Evolutionary conservation across 2,329 filamentous ascomycete species (phyloP).

Genomic region (Pyrenophora graminea): DNA sequence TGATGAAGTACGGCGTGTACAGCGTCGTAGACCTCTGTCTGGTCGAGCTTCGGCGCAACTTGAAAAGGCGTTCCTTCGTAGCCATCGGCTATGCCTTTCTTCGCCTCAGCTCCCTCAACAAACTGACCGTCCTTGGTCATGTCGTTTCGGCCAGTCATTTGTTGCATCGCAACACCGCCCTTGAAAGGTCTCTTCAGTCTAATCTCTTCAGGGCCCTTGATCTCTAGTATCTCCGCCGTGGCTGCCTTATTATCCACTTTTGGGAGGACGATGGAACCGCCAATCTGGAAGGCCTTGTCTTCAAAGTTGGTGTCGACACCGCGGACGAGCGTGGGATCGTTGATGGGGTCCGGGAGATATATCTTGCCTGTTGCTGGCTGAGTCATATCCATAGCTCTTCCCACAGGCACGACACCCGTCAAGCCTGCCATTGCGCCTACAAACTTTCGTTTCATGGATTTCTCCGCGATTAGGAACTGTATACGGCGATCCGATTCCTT

Average conservation of each 20-base stretch:
- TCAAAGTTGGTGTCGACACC: slow-evolving; percentile 84
- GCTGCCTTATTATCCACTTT: slow-evolving; percentile 80
- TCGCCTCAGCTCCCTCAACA: slow-evolving; percentile 57
- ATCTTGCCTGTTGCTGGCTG: slow-evolving; percentile 78
- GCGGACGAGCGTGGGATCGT: slow-evolving; percentile 79
- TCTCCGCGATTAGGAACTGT: slow-evolving; percentile 90
- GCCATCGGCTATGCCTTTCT: slow-evolving; percentile 56
- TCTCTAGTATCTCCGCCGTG: slow-evolving; percentile 81
- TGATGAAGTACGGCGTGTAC: slow-evolving; percentile 82
- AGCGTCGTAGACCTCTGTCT: slow-evolving; percentile 89
- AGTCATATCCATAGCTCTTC: slow-evolving; percentile 85
- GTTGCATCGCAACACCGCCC: slow-evolving; percentile 71
- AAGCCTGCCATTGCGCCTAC: slow-evolving; percentile 85
- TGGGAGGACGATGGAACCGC: slow-evolving; percentile 85
- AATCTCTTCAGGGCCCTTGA: slow-evolving; percentile 78
- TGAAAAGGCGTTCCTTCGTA: slow-evolving; percentile 84
- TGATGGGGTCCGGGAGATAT: slow-evolving; percentile 85
- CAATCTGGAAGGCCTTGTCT: slow-evolving; percentile 53
- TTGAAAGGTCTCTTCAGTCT: slow-evolving; percentile 87
- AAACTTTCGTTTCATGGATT: slow-evolving; percentile 87
- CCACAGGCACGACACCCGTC: slow-evolving; percentile 90
- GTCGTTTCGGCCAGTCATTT: slow-evolving; percentile 80
- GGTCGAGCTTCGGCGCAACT: slow-evolving; percentile 89
- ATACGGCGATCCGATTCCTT: slow-evolving; percentile 86
- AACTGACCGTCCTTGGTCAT: slow-evolving; percentile 69